Percentiles rank a stretch among this genome's conserved stretches.
These are phyloP conservation scores for Aspergillus sclerotialis DNA, from an alignment of 2,329 filamentous ascomycete genomes.

Conservation along the genomic window DNA sequence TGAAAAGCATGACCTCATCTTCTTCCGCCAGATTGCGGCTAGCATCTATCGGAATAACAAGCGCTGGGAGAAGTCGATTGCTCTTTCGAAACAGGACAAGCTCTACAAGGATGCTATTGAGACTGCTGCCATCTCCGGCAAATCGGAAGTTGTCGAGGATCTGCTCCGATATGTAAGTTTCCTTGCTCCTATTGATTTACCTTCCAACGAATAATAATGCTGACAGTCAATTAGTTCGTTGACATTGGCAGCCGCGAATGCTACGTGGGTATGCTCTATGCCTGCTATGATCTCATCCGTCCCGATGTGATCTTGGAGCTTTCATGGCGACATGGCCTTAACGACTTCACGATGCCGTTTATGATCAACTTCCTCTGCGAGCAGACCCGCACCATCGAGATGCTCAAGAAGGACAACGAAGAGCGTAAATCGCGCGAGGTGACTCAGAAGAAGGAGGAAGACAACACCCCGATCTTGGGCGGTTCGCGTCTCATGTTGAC, in stretches of 20 bases:
- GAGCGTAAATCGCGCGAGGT: conserved; percentile 68
- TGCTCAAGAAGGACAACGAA: conserved; percentile 92
- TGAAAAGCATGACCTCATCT: conserved; percentile 96
- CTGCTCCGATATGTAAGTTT: conserved; percentile 88
- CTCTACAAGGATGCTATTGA: conserved; percentile 99
- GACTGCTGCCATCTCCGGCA: conserved; percentile 85
- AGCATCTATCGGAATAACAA: conserved; percentile 99
- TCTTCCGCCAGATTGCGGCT: conserved; percentile 97
- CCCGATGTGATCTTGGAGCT: conserved; percentile 90
- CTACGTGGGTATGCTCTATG: conserved; percentile 99
- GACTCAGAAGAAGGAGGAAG: conserved; percentile 80
- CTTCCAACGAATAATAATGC: conserved; percentile 9
- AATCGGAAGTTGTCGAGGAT: conserved; percentile 89
- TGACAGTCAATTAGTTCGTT: conserved; percentile 65
- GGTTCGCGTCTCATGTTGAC: conserved; percentile 90
- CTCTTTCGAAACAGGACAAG: conserved; percentile 97
- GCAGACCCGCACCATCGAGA: conserved; percentile 77
- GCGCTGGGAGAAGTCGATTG: conserved; percentile 98
- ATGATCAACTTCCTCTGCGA: conserved; percentile 98
- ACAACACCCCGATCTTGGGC: conserved; percentile 88
- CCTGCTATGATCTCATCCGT: conserved; percentile 94
- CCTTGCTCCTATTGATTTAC: conserved; percentile 1
- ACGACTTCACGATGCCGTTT: conserved; percentile 98
- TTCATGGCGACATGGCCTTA: conserved; percentile 90
- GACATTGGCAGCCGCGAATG: conserved; percentile 98